These are phyloP conservation scores for Kazachstania sp. DNA, from an alignment of 1,139 yeast genomes.

Conservation along the genomic window DNA sequence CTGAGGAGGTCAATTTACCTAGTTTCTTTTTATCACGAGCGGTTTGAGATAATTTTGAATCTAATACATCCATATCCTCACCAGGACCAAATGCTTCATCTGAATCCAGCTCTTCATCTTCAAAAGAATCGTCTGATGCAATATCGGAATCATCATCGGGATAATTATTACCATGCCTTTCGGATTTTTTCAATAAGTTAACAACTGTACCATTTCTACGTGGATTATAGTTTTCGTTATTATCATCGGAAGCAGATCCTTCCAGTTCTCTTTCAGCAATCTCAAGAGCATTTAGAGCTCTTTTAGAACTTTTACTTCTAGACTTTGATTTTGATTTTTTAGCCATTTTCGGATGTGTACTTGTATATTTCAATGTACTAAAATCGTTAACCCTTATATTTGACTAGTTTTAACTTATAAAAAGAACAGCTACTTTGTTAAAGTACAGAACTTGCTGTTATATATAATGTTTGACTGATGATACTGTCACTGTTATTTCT, in stretches of 20 bases:
- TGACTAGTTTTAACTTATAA: background rate
- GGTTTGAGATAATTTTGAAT: slow-evolving; percentile 60
- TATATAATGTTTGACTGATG: too few relatives aligned
- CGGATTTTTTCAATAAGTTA: slow-evolving; percentile 31
- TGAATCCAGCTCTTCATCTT: slow-evolving; percentile 66
- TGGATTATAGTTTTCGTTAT: slow-evolving; percentile 29
- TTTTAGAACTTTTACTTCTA: slow-evolving; percentile 28
- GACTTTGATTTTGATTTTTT: slow-evolving; percentile 25
- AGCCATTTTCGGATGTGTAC: slow-evolving; percentile 20
- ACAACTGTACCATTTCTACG: slow-evolving; percentile 32
- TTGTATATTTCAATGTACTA: background rate
- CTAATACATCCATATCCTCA: slow-evolving; percentile 61
- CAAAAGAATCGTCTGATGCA: slow-evolving; percentile 38
- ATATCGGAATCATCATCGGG: slow-evolving; percentile 28
- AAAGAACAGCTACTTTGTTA: background rate
- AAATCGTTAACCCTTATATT: background rate
- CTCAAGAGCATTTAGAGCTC: slow-evolving; percentile 43
- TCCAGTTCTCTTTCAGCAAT: slow-evolving; percentile 37
- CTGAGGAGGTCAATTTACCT: slow-evolving; percentile 19
- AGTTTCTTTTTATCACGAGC: slow-evolving; percentile 45
- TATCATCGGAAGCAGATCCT: slow-evolving; percentile 31
- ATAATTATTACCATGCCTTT: slow-evolving; percentile 12
- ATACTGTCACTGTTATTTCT: too few relatives aligned
- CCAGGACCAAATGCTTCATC: slow-evolving; percentile 73
- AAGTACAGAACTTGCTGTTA: too few relatives aligned